Evolutionary conservation across 129 eudicot species (phyloP), one percentile per base, ranked within the genome.

Genomic region (Chrysanthemum lavandulifolium): DNA sequence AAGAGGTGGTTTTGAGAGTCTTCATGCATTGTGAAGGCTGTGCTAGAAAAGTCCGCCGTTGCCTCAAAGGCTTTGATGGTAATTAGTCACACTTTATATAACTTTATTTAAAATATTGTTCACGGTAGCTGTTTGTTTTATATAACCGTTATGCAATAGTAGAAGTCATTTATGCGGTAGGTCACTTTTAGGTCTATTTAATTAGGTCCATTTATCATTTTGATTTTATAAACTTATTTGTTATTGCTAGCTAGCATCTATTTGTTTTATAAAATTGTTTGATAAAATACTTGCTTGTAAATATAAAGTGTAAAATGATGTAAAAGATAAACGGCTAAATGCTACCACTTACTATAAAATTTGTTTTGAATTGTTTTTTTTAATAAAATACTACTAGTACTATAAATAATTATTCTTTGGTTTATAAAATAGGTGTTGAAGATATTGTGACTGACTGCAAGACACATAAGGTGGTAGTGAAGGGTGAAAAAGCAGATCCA

Each of bases 1-100:
- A 68, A 55, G 96, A 90, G 77, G 85, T 84, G 27, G 83, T 90
- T 29, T 52, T 90, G 74, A 82, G 78, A 51, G 90, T 90, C 3
- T 90, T 55, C 79, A 90, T 90, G 96, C 96, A 90, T 85, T 90
- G 96, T 67, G 96, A 90, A 74, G 96, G 96, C 3, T 90, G 96
- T 65, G 96, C 96, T 73, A 78, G 85, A 23, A 90, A 90, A 87
- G 96, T 90, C 77, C 81, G 87, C 58, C 76, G 86, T n/a, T 90
- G 88, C 23, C 96, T 90, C 66, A 87, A 84, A 70, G 96, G 96
- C 31, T 85, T 87, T 59, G 79, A 83, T 2, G 96, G 96, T 31
- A 31, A 31, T 90, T 48, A 9, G 50, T 48, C 45, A 6, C 31
- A 2, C 13, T 9, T 40, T 31, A 21, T 13, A 67, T 48, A 16